These are phyloP conservation scores for Blastobotrys apis DNA, from an alignment of 1,139 yeast genomes.

Conservation along the genomic window DNA sequence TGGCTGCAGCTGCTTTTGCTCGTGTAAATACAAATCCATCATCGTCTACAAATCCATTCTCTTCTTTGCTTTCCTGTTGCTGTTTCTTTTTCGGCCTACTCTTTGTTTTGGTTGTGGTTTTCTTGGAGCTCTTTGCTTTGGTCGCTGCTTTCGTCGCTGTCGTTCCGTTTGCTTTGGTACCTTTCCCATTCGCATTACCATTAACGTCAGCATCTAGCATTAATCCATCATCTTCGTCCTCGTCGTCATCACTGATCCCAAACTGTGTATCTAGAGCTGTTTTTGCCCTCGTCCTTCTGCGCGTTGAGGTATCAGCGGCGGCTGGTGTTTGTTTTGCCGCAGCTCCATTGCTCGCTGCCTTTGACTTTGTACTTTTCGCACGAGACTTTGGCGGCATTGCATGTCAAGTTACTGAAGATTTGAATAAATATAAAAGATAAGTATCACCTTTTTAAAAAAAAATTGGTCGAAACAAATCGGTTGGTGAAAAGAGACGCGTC, in stretches of 20 bases:
- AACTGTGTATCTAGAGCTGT: not conserved
- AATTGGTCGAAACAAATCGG: no score
- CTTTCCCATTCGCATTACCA: not conserved
- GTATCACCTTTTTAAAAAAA: no score
- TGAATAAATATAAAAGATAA: no score
- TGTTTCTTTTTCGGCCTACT: not conserved
- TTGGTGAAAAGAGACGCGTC: no score
- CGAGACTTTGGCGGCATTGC: constrained; percentile 18
- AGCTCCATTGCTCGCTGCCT: constrained; percentile 1
- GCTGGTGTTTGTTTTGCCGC: not conserved
- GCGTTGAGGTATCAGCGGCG: not conserved
- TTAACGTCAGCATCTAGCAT: not conserved
- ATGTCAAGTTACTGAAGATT: constrained; percentile 11
- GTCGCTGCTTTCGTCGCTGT: not conserved
- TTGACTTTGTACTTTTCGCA: constrained; percentile 7
- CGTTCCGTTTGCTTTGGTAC: not conserved
- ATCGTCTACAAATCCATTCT: constrained; percentile 26
- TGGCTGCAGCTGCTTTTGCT: not conserved
- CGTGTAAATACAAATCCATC: constrained; percentile 27
- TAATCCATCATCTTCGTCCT: not conserved
- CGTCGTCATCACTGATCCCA: constrained; percentile 7
- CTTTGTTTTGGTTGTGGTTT: not conserved
- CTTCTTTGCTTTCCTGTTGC: constrained; percentile 15
- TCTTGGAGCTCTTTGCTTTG: not conserved
- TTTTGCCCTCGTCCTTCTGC: not conserved